Base-by-base conservation (phyloP, 2,329 filamentous ascomycete species). In the Mariannaea elegans region DNA sequence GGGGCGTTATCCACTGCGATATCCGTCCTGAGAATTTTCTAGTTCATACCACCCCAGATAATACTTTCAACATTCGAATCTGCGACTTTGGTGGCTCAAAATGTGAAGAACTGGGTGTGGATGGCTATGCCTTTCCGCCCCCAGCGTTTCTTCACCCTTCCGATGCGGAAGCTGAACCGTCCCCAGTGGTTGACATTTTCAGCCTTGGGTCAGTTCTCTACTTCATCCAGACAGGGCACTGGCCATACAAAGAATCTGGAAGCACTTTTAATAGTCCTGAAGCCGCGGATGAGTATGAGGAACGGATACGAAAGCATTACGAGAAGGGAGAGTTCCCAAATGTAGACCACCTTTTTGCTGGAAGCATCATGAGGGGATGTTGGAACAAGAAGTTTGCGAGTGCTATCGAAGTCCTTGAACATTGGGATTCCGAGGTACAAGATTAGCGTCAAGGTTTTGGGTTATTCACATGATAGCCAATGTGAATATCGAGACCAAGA, bases 1-100 rank as follows among this genome's bases (percentile, higher is more conserved):
- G 63, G 16, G 73, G 72, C 21, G 68, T 76, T 8, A 70, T 76
- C 32, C 71, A 75, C 61, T 75, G 71, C 13, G 73, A 76, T 63
- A 66, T 76, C 21, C 69, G 70, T 24, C 71, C 72, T 39, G 61
- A 67, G 19, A 75, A 75, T 46, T 67, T 72, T 36, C 66, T 76
- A 16, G 65, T 76, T 21, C 68, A 76, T 59, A 62, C 56, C 31
- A 68, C 62, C 24, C 48, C 47, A 18, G 23, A 52, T 31, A 59
- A 56, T 32, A 64, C 66, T 46, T 63, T 69, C 38, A 66, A 74
- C 64, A 53, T 76, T 39, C 64, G 63, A 62, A 69, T 76, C 49
- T 73, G 68, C 62, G 73, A 75, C 61, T 75, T 74, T 67, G 69
- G 73, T 39, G 72, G 73, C 24, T 72, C 71, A 7, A 65, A 60